Evolutionary conservation across 78 protist species (phyloP), one percentile per base, ranked within the genome.

Genomic region (Cavenderia fasciculata): DNA sequence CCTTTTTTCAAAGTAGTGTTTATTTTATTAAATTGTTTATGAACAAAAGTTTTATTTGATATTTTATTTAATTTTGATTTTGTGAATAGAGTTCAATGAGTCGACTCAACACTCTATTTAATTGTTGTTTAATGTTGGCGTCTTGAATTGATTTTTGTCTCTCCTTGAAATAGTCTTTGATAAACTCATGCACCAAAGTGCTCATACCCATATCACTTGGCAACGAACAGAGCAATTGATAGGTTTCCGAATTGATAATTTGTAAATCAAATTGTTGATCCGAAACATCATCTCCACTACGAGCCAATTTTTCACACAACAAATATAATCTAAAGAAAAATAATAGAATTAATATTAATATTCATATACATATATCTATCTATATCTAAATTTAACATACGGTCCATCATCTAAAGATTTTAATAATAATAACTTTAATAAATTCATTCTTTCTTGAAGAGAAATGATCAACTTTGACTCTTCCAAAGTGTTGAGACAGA

Each of bases 401-500:
- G 44, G 44, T 61, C 69, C 69, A 61, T 61, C 10, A 61, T 61
- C 69, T 14, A 61, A 61, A 31, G 69, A 4, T 4, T 29, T 12
- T 34, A 61, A 61, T 61, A 61, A 34, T 6, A 61, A 31, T 10
- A 34, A 61, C 31, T 61, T 61, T 31, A 61, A 61, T 34, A 61
- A 31, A 18, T 61, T 29, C 4, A 61, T 31, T 34, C 69, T 61
- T 61, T 61, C 69, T 34, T 61, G 44, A 4, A 40, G 34, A 31
- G 5, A 31, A 10, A 34, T 61, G 7, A 61, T 19, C 63, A 47
- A 59, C 11, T 61, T 44, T 59, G 86, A 75, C 33, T 75, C 86
- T 25, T 27, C 63, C 6, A 75, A 38, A 34, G 63, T 61, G 23
- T 75, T 62, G 5, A 75, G 4, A 19, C 86, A 75, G 31, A 46